Base-by-base conservation (phyloP, 306 rosid genomes). In the Astragalus membranaceus region DNA sequence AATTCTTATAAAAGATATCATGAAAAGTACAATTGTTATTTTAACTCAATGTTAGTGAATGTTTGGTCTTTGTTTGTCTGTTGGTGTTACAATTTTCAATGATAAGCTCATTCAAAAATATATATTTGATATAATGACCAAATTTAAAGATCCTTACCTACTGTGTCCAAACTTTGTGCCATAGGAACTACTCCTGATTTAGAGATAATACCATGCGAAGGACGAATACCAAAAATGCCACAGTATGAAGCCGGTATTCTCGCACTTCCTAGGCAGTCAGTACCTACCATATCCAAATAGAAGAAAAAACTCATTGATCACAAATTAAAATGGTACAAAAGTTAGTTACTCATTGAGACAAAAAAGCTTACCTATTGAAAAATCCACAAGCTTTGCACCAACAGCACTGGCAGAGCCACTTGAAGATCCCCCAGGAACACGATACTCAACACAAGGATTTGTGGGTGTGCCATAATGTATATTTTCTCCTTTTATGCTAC, bases 81-180 rank as follows among this genome's bases (percentile, higher is more conserved):
- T 8, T 5, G 23, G 2, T 2, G 8, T 37, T 37, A 37, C 42
- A 5, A 37, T 6, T 37, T 60, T 29, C 49, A 37, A 41, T 35
- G 7, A n/a, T 11, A 29, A 35, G 58, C 69, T 54, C 37, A 4
- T 33, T 33, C 37, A 33, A 86, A 20, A 20, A 20, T 20, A 20
- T 1, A 20, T 0, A 20, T 20, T 20, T 20, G 23, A 20, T 20
- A 2, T 20, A 20, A 2, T 20, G 3, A 33, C 6, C 37, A 33
- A 33, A 77, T 7, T 39, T 8, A 5, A 6, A 5, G 7, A 39
- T 39, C 8, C 6, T 75, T 83, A 92, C 98, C 96, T 37, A 89
- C 89, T 7, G 90, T 89, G 60, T 92, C 98, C 61, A 87, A 87
- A 56, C 90, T 92, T 56, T 92, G 98, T 23, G 98, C 84, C 96